Conservation (phyloP, 2,329 filamentous ascomycete genomes). For the Fusarium keratoplasticum region DNA sequence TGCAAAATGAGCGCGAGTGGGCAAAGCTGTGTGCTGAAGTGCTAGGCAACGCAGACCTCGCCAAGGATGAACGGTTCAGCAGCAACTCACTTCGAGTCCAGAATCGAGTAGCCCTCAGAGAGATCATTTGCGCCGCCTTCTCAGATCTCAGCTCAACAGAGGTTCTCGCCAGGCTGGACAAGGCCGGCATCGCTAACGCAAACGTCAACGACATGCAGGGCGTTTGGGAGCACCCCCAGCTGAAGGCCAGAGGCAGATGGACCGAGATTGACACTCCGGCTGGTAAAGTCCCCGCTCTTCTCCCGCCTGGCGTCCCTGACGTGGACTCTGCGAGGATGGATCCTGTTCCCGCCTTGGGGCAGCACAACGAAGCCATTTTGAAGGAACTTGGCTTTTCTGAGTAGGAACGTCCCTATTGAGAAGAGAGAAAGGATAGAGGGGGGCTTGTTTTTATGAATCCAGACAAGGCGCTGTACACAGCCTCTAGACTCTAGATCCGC, state of each 20-base stretch:
- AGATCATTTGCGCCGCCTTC: slow-evolving; percentile 59
- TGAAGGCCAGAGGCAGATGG: slow-evolving; percentile 63
- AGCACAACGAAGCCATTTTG: slow-evolving; percentile 50
- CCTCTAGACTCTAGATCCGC: too few species aligned
- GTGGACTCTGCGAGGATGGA: slow-evolving; percentile 50
- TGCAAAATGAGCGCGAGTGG: slow-evolving; percentile 70
- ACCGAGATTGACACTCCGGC: slow-evolving; percentile 60
- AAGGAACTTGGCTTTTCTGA: background rate
- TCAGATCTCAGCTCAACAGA: slow-evolving; percentile 51
- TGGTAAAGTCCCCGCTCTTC: slow-evolving; percentile 59
- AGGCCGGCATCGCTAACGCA: slow-evolving; percentile 65
- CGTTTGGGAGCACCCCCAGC: slow-evolving; percentile 65
- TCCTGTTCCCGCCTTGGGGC: slow-evolving; percentile 60
- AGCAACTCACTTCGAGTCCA: slow-evolving; percentile 59
- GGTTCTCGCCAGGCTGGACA: slow-evolving; percentile 57
- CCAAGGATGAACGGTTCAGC: slow-evolving; percentile 58
- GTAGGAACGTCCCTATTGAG: background rate
- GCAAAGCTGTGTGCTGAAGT: slow-evolving; percentile 60
- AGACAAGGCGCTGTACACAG: too few species aligned
- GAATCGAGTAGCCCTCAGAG: slow-evolving; percentile 59
- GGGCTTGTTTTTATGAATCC: too few species aligned
- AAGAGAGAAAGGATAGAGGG: too few species aligned
- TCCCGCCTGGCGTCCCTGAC: slow-evolving; percentile 58
- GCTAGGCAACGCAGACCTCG: slow-evolving; percentile 55
- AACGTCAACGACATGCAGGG: slow-evolving; percentile 66